Base-by-base conservation (phyloP, 345 rosid species). In the Lepidium didymum region DNA sequence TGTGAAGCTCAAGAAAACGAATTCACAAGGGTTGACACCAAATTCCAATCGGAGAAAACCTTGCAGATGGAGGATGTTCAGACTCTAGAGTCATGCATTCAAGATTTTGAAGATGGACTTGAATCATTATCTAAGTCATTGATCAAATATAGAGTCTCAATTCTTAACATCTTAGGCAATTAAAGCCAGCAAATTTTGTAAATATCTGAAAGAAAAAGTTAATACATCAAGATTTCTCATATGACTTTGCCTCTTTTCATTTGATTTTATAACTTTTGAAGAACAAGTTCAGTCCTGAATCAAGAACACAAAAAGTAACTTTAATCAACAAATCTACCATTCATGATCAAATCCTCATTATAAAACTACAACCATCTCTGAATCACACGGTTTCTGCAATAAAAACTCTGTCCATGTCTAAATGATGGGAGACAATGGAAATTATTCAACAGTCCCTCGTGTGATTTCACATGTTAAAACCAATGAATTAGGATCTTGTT, bases 101-200 rank as follows among this genome's bases (percentile, higher is more conserved):
- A 74, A 64, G 71, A 74, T 69, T 66, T 79, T 49, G 81, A 78
- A 62, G 81, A 74, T 33, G 80, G 76, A 31, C 37, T 62, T 61
- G 81, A 79, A 6, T 45, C 56, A 40, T 15, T 77, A 3, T 75
- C 67, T 1, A 75, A 64, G 56, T 50, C 71, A 4, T 21, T 79
- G 55, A 78, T 83, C 12, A 81, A 81, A 65, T 64, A 60, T 19
- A 79, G 82, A 64, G 86, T 64, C 21, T 79, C 76, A 8, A 41
- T 82, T 67, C 86, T 84, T 33, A 82, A 75, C 56, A 62, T 56
- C 10, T 50, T 79, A 57, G 75, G 62, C 61, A 19, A 56, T 33
- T 78, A 69, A 58, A 7, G 35, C 7, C 18, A 69, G 72, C 4
- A 46, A 64, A 2, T 49, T 37, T 35, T 34, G 21, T 44, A 44